Conservation (phyloP, 176 grass and related monocot species). For the Rhynchospora tenuis region DNA sequence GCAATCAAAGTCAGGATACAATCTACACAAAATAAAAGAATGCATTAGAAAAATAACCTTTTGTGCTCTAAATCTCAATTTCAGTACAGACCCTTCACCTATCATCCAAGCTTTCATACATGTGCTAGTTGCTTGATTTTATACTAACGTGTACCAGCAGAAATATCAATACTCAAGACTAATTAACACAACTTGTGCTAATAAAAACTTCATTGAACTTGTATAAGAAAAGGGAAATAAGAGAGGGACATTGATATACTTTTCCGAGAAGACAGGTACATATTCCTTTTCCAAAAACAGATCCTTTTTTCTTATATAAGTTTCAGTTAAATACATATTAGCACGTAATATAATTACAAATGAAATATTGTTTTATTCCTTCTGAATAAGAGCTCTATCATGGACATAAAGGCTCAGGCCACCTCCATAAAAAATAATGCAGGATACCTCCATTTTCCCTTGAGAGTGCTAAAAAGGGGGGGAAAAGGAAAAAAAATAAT, state of each 20-base stretch:
- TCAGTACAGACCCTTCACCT: constrained; percentile 1
- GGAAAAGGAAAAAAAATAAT: no score
- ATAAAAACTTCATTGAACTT: no score
- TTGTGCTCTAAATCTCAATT: background rate
- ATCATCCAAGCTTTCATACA: constrained; percentile 15
- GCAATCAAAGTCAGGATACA: constrained; percentile 24
- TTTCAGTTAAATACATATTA: background rate
- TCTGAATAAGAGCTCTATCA: background rate
- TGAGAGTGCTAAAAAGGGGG: no score
- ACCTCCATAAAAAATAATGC: background rate
- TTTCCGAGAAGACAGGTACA: background rate
- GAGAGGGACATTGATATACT: background rate
- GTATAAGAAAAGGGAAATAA: no score
- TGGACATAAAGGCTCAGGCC: background rate
- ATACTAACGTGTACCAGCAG: background rate
- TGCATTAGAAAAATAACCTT: constrained; percentile 7
- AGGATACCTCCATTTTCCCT: background rate
- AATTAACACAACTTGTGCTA: background rate
- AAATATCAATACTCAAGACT: background rate
- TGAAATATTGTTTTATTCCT: background rate
- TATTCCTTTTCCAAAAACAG: background rate
- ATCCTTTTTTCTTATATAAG: background rate
- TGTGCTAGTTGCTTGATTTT: background rate
- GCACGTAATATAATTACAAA: background rate
- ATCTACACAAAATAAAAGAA: constrained; percentile 27